Conservation (phyloP, 2,329 filamentous ascomycete species). For the Colletotrichum sp. region DNA sequence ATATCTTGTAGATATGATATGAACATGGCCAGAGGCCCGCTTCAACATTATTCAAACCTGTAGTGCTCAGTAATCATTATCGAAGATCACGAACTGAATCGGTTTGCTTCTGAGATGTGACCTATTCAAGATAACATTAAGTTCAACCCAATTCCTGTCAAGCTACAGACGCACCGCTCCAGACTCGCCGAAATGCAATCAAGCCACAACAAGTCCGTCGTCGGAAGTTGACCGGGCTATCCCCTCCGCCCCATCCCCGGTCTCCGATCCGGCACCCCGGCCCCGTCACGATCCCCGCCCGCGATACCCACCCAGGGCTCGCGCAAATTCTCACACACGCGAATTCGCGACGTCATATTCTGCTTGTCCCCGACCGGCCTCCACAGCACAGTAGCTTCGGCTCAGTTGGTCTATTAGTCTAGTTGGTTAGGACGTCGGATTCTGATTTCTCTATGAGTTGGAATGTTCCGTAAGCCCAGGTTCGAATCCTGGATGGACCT, state of each 20-base stretch:
- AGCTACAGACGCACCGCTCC: neutral
- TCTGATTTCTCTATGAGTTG: neutral
- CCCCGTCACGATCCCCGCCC: neutral
- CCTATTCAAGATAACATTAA: neutral
- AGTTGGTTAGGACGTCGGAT: conserved; percentile 18
- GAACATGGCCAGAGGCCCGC: neutral
- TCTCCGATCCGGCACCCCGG: neutral
- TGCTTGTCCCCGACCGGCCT: fast-evolving
- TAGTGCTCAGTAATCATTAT: neutral
- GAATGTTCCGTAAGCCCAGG: conserved; percentile 13
- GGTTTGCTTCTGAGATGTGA: neutral
- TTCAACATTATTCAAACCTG: neutral
- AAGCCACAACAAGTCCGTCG: neutral
- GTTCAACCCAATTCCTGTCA: neutral
- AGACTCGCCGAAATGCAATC: neutral
- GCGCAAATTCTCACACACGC: neutral
- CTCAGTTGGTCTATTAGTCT: conserved; percentile 16
- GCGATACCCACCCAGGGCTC: conserved; percentile 1
- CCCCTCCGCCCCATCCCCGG: neutral
- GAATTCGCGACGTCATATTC: neutral
- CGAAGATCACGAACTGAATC: neutral
- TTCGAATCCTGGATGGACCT: conserved; percentile 19
- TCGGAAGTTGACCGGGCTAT: neutral
- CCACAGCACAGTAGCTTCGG: neutral
- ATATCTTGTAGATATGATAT: neutral